Percentiles rank a stretch among this genome's conserved stretches.
Evolutionary conservation across 78 protist species (phyloP).

Genomic region (Dictyostelium purpureum): DNA sequence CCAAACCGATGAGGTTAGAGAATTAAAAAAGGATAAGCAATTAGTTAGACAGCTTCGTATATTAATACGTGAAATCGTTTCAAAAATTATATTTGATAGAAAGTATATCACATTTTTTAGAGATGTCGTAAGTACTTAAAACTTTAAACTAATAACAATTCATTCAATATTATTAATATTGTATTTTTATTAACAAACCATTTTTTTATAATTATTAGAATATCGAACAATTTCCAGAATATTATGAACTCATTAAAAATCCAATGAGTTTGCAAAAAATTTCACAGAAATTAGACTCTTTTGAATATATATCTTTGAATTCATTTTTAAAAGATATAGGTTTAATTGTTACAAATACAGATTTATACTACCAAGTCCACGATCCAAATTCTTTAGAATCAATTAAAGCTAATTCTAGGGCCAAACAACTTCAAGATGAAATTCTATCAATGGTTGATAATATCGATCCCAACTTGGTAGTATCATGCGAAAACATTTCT

Average conservation of each 20-base stretch:
- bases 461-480: conserved; percentile 32
- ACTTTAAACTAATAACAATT: too few species aligned
- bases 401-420: conserved; percentile 28
- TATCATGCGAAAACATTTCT: conserved; percentile 20
- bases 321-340: conserved; percentile 56
- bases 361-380: conserved; percentile 13
- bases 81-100: conserved; percentile 54
- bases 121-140: conserved; percentile 53
- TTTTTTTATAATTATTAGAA: not conserved
- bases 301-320: conserved; percentile 18
- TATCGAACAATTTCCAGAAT: conserved; percentile 54
- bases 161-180: not conserved
- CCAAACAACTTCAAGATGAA: conserved; percentile 59
- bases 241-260: conserved; percentile 59
- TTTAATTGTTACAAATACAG: conserved; percentile 33
- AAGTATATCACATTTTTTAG: conserved; percentile 40
- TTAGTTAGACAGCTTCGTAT: conserved; percentile 64
- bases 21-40: conserved; percentile 46
- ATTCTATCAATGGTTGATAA: conserved; percentile 30
- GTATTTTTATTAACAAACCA: not conserved
- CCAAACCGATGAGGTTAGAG: not conserved
- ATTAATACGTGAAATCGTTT: conserved; percentile 47
- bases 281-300: conserved; percentile 31
- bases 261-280: conserved; percentile 62
- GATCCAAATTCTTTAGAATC: conserved; percentile 25